A percentile compares a stretch with the other conserved stretches of the same genome.
Evolutionary conservation across 2,329 filamentous ascomycete genomes (phyloP).

Genomic region (Neofusicoccum umdonicola): DNA sequence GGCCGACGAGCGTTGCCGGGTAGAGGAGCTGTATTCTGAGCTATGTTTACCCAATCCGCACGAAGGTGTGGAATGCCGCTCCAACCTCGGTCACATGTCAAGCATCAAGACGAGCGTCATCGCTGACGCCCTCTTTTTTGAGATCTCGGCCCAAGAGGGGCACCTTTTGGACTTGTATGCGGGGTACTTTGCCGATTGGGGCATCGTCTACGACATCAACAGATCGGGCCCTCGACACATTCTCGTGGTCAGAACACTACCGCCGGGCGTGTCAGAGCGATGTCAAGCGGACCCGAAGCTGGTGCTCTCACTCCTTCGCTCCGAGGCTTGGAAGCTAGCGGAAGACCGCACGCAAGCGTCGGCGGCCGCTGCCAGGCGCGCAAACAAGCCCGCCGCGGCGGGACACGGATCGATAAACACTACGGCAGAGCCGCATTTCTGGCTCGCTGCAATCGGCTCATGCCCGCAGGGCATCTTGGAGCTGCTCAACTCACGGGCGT

Average conservation of each 20-base stretch:
- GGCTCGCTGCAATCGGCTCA: constrained; percentile 62
- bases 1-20: constrained; percentile 80
- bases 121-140: constrained; percentile 60
- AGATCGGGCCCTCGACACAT: constrained; percentile 18
- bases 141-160: constrained; percentile 61
- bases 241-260: constrained; percentile 60
- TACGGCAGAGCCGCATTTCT: constrained; percentile 8
- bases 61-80: constrained; percentile 24
- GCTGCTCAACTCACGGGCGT: constrained; percentile 72
- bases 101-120: constrained; percentile 35
- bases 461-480: constrained; percentile 77
- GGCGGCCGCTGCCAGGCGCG: constrained; percentile 18
- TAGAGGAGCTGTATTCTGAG: constrained; percentile 69
- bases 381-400: background rate
- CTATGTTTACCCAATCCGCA: constrained; percentile 41
- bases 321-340: constrained; percentile 67
- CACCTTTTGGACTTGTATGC: constrained; percentile 55
- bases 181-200: constrained; percentile 68
- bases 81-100: constrained; percentile 32
- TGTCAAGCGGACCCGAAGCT: constrained; percentile 71
- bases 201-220: constrained; percentile 61
- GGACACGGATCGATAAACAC: background rate
- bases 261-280: constrained; percentile 70
- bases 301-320: constrained; percentile 70
- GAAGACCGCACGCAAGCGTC: constrained; percentile 36